A percentile compares a stretch with the other conserved stretches of the same genome.
Evolutionary conservation across 1,284 basidiomycete species (phyloP).

Genomic region (Ustilago shanxiensis): DNA sequence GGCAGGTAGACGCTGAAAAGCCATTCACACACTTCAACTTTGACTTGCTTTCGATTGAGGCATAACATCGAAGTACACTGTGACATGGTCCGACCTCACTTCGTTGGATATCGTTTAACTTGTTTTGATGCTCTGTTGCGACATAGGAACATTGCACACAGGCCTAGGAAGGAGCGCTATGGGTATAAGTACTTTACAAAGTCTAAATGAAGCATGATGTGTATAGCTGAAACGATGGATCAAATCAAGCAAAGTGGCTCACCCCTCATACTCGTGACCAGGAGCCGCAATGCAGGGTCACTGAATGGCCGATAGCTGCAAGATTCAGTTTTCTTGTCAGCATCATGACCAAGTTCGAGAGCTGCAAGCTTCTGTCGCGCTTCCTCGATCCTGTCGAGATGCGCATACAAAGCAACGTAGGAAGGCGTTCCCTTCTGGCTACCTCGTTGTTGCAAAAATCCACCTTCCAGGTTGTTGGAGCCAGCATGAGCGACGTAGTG

Average conservation of each 20-base stretch:
- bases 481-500: slow-evolving; percentile 27
- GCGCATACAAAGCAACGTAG: slow-evolving; percentile 34
- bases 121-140: neutral
- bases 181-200: neutral
- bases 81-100: neutral
- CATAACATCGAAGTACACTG: neutral
- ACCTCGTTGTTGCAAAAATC: neutral
- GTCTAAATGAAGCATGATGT: neutral
- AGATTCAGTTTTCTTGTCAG: neutral
- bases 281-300: slow-evolving; percentile 21
- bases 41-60: slow-evolving; percentile 43
- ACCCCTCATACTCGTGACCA: slow-evolving; percentile 28
- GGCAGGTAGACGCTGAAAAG: neutral
- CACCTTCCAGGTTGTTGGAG: neutral
- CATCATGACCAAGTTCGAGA: slow-evolving; percentile 14
- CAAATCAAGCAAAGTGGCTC: slow-evolving; percentile 34
- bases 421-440: slow-evolving; percentile 4
- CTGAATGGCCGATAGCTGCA: slow-evolving; percentile 20
- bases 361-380: slow-evolving; percentile 18
- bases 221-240: neutral
- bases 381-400: slow-evolving; percentile 27
- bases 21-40: slow-evolving; percentile 48
- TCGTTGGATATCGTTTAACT: neutral
- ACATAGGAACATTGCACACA: neutral
- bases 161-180: neutral